Evolutionary conservation across 106 monocot genomes (phyloP).

Genomic region (Phalaenopsis aphrodite): DNA sequence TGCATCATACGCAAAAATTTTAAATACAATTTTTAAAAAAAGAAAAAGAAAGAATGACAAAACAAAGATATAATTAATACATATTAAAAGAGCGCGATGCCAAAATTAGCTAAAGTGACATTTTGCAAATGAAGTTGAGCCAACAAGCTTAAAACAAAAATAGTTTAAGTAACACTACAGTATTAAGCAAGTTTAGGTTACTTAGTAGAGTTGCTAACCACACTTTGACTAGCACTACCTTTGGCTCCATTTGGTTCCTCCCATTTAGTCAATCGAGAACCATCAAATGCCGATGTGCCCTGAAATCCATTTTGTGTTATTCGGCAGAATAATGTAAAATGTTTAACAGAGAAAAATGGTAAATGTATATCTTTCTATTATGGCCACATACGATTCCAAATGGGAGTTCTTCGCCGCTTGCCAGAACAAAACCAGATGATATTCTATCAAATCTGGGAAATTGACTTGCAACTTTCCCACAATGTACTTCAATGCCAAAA

Average conservation of each 20-base stretch:
- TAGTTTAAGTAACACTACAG: not conserved
- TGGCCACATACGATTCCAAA: slow-evolving; percentile 64
- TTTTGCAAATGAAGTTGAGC: not conserved
- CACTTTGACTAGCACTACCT: slow-evolving; percentile 35
- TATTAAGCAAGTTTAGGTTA: not conserved
- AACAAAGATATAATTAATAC: not conserved
- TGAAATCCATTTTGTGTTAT: slow-evolving; percentile 11
- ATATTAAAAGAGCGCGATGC: not conserved
- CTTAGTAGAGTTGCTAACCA: not conserved
- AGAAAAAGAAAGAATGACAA: not conserved
- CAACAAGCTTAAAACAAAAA: not conserved
- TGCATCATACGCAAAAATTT: too few relatives aligned
- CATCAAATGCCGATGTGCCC: slow-evolving; percentile 93
- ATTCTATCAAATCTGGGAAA: slow-evolving; percentile 58
- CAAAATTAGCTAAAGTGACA: not conserved
- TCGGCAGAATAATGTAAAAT: not conserved
- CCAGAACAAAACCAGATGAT: slow-evolving; percentile 64
- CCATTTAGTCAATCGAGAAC: slow-evolving; percentile 64
- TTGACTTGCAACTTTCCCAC: slow-evolving; percentile 13
- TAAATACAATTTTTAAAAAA: too few relatives aligned
- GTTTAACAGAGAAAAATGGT: not conserved
- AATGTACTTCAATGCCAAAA: slow-evolving; percentile 7
- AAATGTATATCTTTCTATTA: slow-evolving; percentile 4
- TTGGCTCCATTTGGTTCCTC: slow-evolving; percentile 95
- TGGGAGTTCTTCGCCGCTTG: slow-evolving; percentile 90